Base-by-base conservation (phyloP, 2,329 filamentous ascomycete species). In the Aciculosporium take region DNA sequence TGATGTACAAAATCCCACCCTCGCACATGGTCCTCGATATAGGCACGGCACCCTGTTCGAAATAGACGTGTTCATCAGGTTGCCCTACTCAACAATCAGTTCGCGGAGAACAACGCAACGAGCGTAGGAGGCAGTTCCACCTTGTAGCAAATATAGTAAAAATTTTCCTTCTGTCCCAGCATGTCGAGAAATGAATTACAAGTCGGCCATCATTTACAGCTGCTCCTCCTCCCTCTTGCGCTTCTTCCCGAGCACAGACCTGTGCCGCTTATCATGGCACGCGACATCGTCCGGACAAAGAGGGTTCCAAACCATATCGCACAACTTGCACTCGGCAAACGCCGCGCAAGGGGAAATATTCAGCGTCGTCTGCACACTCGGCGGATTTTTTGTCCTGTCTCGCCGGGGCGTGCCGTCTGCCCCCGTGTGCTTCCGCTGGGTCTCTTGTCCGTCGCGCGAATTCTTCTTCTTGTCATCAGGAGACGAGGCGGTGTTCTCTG, bases 271-370 rank as follows among this genome's bases (percentile, higher is more conserved):
- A 2, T 53, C 50, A 41, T 67, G 65, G 13, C 57, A 64, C 43
- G 61, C 66, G 13, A 66, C 64, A 41, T 67, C 65, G 23, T 60
- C 60, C 3, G 64, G 63, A 41, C 61, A 62, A 5, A 65, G 47
- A 0, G 64, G 65, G 39, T 67, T 67, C 56, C 62, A 67, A 7
- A 67, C 60, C 1, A 57, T 66, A 39, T 65, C 54, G 46, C 65
- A 68, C 3, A 58, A 43, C 38, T 56, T 63, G 46, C 65, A 68
- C 41, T 68, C 64, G 2, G 62, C 58, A 44, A 67, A 67, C 1
- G 63, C 52, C 3, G 63, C 60, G 21, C 61, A 56, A 1, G 57
- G 54, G 0, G 65, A 66, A 2, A 68, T 52, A 27, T 67, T 67
- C n/a, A 67, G 55, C 1, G 64, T 67, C 2, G 61, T 67, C 39